Evolutionary conservation across 192 early-diverging fungal genomes (phyloP), one percentile per base, ranked within the genome.

Genomic region (Powellomyces hirtus): DNA sequence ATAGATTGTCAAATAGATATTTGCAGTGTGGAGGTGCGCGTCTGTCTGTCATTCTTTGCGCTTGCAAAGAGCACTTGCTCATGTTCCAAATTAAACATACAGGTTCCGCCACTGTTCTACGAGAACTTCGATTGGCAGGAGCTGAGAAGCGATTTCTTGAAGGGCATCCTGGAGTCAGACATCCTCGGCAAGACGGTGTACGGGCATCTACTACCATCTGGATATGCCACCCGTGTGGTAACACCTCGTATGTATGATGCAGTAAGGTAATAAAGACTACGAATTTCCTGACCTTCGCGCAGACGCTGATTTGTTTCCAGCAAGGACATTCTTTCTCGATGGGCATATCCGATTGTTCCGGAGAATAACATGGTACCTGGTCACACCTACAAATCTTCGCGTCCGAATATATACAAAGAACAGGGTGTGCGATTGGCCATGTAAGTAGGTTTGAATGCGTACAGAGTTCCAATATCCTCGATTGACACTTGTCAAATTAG

Each of bases 41-140:
- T 16, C 46, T 24, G 5, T 18, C 46, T n/a, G 42, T 13, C n/a
- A 44, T 0, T 22, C 22, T 1, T 16, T 46, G 44, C 44, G 1
- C 18, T 1, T 22, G 0, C 18, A 46, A 46, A 46, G 18, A 46
- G 18, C 18, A 46, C 1, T 46, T 46, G 7, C 3, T 26, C 4
- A 27, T 16, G 37, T 3, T 14, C 16, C n/a, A 16, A 3, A 6
- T 49, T 49, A n/a, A n/a, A n/a, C n/a, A n/a, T 27, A 3, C 45
- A 87, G 86, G 92, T 95, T 4, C 90, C 92, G 26, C 87, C 93
- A 1, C 81, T 96, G 58, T 97, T 97, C 66, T 92, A 90, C 8
- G 95, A 98, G 71, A 97, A 97, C 81, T 97, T 97, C 82, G 97
- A 98, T 80, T 98, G 93, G 77, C 94, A 96, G 75, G 86, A 89